Conservation (phyloP, 306 rosid species). For the Amphicarpaea edgeworthii region DNA sequence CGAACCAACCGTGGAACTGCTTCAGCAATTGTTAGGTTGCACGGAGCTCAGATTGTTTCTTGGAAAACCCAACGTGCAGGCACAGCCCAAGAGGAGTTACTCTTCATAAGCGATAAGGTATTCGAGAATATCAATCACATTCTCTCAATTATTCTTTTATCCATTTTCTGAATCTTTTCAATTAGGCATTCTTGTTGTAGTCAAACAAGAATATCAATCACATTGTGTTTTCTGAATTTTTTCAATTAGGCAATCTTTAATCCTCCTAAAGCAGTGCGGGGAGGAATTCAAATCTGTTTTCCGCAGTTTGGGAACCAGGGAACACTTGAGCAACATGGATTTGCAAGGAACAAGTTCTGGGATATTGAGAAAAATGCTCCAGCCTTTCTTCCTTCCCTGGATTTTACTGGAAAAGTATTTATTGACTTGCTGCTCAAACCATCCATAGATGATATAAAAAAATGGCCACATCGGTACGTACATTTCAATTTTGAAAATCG, state of each 20-base stretch:
- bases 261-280: slow-evolving; percentile 85
- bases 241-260: slow-evolving; percentile 67
- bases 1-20: slow-evolving; percentile 75
- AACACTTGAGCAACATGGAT: slow-evolving; percentile 83
- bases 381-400: slow-evolving; percentile 58
- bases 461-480: slow-evolving; percentile 91
- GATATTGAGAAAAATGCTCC: slow-evolving; percentile 72
- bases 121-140: too few relatives aligned
- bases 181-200: too few relatives aligned
- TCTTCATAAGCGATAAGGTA: slow-evolving; percentile 80
- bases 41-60: slow-evolving; percentile 93
- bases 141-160: too few relatives aligned
- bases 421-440: slow-evolving; percentile 82
- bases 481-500: too few relatives aligned
- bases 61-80: slow-evolving; percentile 87
- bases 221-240: not conserved
- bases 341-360: slow-evolving; percentile 88
- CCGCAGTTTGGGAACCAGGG: slow-evolving; percentile 93
- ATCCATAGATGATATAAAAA: slow-evolving; percentile 73
- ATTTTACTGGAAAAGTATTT: slow-evolving; percentile 62
- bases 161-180: too few relatives aligned
- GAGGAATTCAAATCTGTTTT: slow-evolving; percentile 94
- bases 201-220: too few relatives aligned
- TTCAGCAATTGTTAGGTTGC: slow-evolving; percentile 78
- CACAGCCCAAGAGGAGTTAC: slow-evolving; percentile 73